Conservation (phyloP, 2,329 filamentous ascomycete genomes). For the Pyricularia pennisetigena region DNA sequence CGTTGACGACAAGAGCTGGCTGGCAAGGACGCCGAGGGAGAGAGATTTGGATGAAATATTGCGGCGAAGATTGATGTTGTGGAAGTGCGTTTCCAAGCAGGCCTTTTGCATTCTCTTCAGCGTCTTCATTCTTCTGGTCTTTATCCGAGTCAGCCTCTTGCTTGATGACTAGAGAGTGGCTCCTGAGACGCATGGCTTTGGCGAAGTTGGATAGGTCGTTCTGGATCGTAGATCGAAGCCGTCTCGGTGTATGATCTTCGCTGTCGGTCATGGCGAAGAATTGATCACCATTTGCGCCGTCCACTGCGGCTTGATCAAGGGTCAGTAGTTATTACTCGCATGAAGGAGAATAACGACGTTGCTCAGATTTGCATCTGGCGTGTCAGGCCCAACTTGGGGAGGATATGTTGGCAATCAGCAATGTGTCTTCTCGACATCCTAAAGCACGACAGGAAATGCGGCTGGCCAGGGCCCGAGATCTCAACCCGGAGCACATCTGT, state of each 20-base stretch:
- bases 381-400: constrained; percentile 28
- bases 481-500: constrained; percentile 37
- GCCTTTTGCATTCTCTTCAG: background rate
- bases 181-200: constrained; percentile 26
- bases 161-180: constrained; percentile 29
- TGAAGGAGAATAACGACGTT: constrained; percentile 18
- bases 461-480: constrained; percentile 33
- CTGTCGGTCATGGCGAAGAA: constrained; percentile 12
- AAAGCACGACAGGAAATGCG: constrained; percentile 35
- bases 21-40: background rate
- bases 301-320: constrained; percentile 15
- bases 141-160: constrained; percentile 5
- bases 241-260: constrained; percentile 23
- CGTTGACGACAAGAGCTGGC: background rate
- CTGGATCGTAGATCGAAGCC: constrained; percentile 45
- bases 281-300: constrained; percentile 16
- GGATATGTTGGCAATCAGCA: constrained; percentile 18
- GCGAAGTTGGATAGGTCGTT: constrained; percentile 37
- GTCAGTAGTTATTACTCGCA: constrained; percentile 16
- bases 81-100: background rate
- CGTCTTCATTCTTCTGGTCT: background rate
- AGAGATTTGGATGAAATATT: background rate
- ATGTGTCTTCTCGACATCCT: constrained; percentile 30
- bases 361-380: constrained; percentile 6
- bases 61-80: background rate